These are phyloP conservation scores for Crucibulum laeve DNA, from an alignment of 768 basidiomycete genomes.

Conservation along the genomic window DNA sequence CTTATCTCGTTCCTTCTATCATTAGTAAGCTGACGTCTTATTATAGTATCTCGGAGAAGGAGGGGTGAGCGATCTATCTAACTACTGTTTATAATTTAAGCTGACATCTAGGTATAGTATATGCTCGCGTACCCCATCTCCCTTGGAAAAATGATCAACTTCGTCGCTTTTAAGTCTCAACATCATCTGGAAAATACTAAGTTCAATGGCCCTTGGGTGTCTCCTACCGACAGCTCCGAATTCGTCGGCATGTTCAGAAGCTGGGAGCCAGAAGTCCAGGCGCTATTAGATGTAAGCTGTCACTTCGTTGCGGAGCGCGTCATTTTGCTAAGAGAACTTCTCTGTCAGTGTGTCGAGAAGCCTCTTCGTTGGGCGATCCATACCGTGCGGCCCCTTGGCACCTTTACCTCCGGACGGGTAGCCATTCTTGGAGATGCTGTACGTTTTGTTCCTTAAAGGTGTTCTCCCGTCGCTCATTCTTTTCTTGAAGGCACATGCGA, in stretches of 20 bases:
- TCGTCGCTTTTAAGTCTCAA: slow-evolving; percentile 51
- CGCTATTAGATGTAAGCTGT: slow-evolving; percentile 45
- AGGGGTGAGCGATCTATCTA: slow-evolving; percentile 25
- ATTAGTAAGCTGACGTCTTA: neutral
- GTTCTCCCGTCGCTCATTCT: slow-evolving; percentile 1
- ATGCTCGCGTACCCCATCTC: slow-evolving; percentile 61
- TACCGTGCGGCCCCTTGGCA: slow-evolving; percentile 43
- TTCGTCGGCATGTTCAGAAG: slow-evolving; percentile 37
- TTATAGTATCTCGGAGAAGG: slow-evolving; percentile 56
- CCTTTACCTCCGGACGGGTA: slow-evolving; percentile 47
- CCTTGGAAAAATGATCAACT: slow-evolving; percentile 53
- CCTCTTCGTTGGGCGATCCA: slow-evolving; percentile 64
- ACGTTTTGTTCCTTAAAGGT: slow-evolving; percentile 12
- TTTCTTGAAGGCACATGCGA: slow-evolving; percentile 42
- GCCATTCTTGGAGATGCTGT: slow-evolving; percentile 49
- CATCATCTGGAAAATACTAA: slow-evolving; percentile 49
- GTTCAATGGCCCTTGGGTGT: slow-evolving; percentile 50
- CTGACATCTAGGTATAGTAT: slow-evolving; percentile 32
- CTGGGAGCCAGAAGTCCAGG: slow-evolving; percentile 61
- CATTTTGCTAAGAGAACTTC: slow-evolving; percentile 7
- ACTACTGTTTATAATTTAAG: neutral
- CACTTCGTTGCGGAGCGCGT: neutral
- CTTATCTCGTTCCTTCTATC: neutral
- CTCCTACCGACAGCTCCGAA: slow-evolving; percentile 38
- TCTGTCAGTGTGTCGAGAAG: slow-evolving; percentile 43